phyloP scores from a whole-genome alignment of 441 rosid genomes.

The Hura crepitans region DNA sequence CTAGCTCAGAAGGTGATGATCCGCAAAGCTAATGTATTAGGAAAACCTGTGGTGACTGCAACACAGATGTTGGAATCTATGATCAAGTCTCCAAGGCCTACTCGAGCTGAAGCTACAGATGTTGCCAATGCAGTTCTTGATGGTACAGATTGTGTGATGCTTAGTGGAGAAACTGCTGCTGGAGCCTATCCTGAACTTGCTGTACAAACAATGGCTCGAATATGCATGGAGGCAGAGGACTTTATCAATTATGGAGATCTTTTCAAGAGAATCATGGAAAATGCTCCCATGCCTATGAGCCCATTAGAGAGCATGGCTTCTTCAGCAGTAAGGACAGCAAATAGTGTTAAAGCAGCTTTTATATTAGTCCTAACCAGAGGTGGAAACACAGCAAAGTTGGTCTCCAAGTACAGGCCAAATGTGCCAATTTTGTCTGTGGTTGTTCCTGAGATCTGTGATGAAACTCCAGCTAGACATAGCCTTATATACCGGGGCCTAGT shows the following conservation, averaged over 20 bases:
- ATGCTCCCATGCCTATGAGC: slow-evolving; percentile 83
- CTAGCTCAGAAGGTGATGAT: slow-evolving; percentile 96
- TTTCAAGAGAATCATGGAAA: slow-evolving; percentile 68
- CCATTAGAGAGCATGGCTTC: slow-evolving; percentile 88
- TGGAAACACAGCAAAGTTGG: slow-evolving; percentile 82
- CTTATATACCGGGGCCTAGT: slow-evolving; percentile 72
- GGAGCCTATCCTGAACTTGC: slow-evolving; percentile 92
- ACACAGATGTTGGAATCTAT: slow-evolving; percentile 98
- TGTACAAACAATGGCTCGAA: slow-evolving; percentile 81
- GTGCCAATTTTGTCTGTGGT: slow-evolving; percentile 80
- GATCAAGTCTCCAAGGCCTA: slow-evolving; percentile 99
- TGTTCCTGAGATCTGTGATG: slow-evolving; percentile 83
- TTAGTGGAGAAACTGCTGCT: slow-evolving; percentile 97
- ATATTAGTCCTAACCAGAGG: slow-evolving; percentile 85
- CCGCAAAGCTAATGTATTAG: slow-evolving; percentile 77
- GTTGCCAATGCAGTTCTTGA: slow-evolving; percentile 97
- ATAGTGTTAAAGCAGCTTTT: slow-evolving; percentile 62
- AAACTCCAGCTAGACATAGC: slow-evolving; percentile 87
- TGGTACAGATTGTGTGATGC: slow-evolving; percentile 95
- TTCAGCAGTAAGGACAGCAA: slow-evolving; percentile 88
- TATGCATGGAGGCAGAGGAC: slow-evolving; percentile 88
- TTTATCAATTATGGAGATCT: slow-evolving; percentile 68
- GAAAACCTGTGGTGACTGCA: slow-evolving; percentile 94
- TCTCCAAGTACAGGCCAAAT: slow-evolving; percentile 91
- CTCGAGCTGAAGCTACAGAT: slow-evolving; percentile 95